Percentiles rank a stretch among this genome's conserved stretches.
Evolutionary conservation across 2,329 filamentous ascomycete species (phyloP).

Genomic region (Myotisia sp.): DNA sequence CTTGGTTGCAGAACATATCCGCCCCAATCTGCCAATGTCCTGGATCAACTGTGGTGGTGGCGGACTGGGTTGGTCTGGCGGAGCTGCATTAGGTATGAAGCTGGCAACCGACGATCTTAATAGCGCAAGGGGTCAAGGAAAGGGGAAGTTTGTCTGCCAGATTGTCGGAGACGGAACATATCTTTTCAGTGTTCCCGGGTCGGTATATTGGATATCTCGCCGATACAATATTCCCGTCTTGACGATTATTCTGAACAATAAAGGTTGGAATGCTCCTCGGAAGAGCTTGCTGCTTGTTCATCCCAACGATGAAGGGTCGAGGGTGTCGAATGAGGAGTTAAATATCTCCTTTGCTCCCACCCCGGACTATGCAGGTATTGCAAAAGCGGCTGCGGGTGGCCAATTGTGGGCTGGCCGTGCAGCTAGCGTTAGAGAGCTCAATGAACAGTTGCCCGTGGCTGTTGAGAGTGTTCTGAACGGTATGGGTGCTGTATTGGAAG

Average conservation of each 20-base stretch:
- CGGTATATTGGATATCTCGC: constrained; percentile 54
- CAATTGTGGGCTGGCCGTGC: constrained; percentile 48
- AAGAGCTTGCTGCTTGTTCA: constrained; percentile 50
- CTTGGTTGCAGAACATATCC: constrained; percentile 57
- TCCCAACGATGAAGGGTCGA: constrained; percentile 47
- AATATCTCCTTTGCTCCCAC: constrained; percentile 54
- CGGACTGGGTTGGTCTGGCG: constrained; percentile 68
- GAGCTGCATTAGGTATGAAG: constrained; percentile 61
- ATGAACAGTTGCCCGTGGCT: constrained; percentile 41
- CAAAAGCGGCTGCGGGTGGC: constrained; percentile 50
- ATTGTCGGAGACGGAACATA: constrained; percentile 56
- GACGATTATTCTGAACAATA: constrained; percentile 55
- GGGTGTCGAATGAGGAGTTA: constrained; percentile 48
- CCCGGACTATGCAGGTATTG: constrained; percentile 54
- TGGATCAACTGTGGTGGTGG: constrained; percentile 75
- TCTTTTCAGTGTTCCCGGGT: constrained; percentile 50
- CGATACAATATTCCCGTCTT: constrained; percentile 52
- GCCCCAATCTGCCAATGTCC: constrained; percentile 51
- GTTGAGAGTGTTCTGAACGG: constrained; percentile 44
- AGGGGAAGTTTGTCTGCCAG: constrained; percentile 45
- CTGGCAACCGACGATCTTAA: constrained; percentile 46
- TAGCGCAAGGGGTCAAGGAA: constrained; percentile 37
- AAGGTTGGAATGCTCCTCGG: constrained; percentile 55
- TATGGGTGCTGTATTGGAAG: constrained; percentile 47
- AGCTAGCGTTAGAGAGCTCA: constrained; percentile 42